phyloP scores from a whole-genome alignment of 225 moss, liverwort and hornwort species.

The Physcomitrium patens region DNA sequence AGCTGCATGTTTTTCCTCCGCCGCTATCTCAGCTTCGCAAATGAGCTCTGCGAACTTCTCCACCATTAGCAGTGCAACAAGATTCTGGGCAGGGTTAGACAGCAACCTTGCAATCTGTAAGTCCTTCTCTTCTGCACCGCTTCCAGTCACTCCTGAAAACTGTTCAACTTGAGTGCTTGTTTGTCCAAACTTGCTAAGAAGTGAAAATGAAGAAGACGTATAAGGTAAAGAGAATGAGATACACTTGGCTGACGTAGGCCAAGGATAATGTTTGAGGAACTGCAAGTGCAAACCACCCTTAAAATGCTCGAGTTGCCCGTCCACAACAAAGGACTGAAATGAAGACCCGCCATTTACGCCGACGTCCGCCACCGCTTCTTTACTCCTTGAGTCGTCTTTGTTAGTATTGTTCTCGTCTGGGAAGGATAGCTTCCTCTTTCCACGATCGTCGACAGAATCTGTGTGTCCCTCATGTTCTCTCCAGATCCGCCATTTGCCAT shows the following conservation, averaged over 20 bases:
- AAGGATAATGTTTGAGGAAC: slow-evolving; percentile 62
- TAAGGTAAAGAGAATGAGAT: slow-evolving; percentile 68
- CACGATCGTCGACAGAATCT: slow-evolving; percentile 35
- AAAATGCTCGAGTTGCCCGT: slow-evolving; percentile 62
- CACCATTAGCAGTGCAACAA: slow-evolving; percentile 65
- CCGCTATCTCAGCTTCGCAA: slow-evolving; percentile 16
- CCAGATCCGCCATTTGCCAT: slow-evolving; percentile 75
- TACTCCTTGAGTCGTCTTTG: slow-evolving; percentile 28
- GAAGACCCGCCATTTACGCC: slow-evolving; percentile 41
- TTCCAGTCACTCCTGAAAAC: slow-evolving; percentile 31
- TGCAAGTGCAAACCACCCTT: slow-evolving; percentile 54
- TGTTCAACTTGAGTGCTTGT: slow-evolving; percentile 28
- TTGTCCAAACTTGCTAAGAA: slow-evolving; percentile 44
- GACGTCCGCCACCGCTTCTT: slow-evolving; percentile 28
- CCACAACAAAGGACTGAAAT: slow-evolving; percentile 70
- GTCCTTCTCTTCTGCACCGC: slow-evolving; percentile 26
- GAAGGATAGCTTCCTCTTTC: slow-evolving; percentile 65
- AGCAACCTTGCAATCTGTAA: slow-evolving; percentile 61
- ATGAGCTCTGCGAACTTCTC: slow-evolving; percentile 19
- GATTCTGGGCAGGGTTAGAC: slow-evolving; percentile 65
- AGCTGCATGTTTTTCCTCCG: slow-evolving; percentile 16
- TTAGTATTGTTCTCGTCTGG: slow-evolving; percentile 40
- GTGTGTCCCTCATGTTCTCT: slow-evolving; percentile 37
- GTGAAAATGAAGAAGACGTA: slow-evolving; percentile 49
- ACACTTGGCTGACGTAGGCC: slow-evolving; percentile 74